A percentile compares a stretch with the other conserved stretches of the same genome.
Conservation (phyloP, 768 basidiomycete species). For the Psilocybe subaeruginosa region DNA sequence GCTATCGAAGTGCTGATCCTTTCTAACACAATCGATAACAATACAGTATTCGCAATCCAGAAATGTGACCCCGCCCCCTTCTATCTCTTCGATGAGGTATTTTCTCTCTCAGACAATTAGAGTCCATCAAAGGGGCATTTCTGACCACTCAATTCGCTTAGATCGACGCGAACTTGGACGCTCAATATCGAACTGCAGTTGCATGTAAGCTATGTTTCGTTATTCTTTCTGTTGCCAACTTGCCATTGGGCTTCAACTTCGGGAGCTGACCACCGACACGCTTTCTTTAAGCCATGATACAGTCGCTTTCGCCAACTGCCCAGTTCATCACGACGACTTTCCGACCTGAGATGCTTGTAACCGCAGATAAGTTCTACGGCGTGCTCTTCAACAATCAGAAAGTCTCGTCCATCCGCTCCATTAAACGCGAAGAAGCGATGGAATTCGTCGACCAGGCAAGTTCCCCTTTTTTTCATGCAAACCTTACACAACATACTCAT, state of each 20-base stretch:
- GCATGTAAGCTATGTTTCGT: constrained; percentile 62
- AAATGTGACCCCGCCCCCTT: constrained; percentile 99
- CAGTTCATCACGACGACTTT: constrained; percentile 99
- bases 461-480: constrained; percentile 7
- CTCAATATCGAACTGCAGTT: constrained; percentile 96
- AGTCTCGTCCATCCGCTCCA: constrained; percentile 85
- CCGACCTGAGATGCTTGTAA: constrained; percentile 94
- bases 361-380: constrained; percentile 96
- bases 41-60: constrained; percentile 93
- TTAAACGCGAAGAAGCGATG: constrained; percentile 89
- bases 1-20: neutral
- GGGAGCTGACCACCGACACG: neutral
- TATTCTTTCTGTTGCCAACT: neutral
- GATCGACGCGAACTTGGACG: constrained; percentile 98
- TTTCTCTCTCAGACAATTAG: neutral
- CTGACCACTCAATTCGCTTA: constrained; percentile 24
- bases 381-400: constrained; percentile 97
- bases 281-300: constrained; percentile 79
- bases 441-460: constrained; percentile 90
- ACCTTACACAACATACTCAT: neutral
- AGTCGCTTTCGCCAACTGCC: constrained; percentile 81
- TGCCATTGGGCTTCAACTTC: neutral
- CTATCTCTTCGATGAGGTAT: constrained; percentile 96
- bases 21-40: neutral
- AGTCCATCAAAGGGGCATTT: neutral